Conservation (phyloP, 139 green algal genomes). For the Raphidocelis subcapitata region DNA sequence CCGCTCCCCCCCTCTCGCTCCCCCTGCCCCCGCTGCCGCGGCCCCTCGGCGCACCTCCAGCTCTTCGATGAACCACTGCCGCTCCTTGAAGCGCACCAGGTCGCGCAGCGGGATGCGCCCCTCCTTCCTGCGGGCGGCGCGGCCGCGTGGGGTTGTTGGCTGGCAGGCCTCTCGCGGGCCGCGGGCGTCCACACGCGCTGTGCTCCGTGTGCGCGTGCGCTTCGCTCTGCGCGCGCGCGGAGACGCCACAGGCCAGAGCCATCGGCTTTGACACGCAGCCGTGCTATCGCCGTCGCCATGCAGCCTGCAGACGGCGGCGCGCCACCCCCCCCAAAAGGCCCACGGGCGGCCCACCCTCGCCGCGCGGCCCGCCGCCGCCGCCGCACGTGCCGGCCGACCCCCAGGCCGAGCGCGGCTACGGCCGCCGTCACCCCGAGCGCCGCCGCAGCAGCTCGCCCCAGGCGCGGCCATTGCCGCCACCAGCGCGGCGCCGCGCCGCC, state of each 20-base stretch:
- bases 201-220: background rate
- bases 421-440: too few species aligned
- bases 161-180: background rate
- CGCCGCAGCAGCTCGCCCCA: too few species aligned
- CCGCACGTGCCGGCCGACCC: too few species aligned
- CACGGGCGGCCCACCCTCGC: too few species aligned
- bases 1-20: too few species aligned
- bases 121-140: background rate
- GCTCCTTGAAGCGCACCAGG: conserved; percentile 57
- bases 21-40: background rate
- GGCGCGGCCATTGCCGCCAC: background rate
- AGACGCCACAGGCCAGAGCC: background rate
- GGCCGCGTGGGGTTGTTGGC: too few species aligned
- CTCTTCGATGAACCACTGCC: conserved; percentile 59
- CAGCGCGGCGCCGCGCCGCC: background rate
- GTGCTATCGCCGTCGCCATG: conserved; percentile 9
- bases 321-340: too few species aligned
- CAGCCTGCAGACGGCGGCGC: too few species aligned
- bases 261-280: background rate
- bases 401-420: too few species aligned
- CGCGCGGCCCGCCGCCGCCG: too few species aligned
- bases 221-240: background rate
- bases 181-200: background rate
- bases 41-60: conserved; percentile 36
- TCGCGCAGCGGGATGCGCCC: conserved; percentile 47